Evolutionary conservation across 257 asterid species (phyloP).

Genomic region (Nicotiana sylvestris): DNA sequence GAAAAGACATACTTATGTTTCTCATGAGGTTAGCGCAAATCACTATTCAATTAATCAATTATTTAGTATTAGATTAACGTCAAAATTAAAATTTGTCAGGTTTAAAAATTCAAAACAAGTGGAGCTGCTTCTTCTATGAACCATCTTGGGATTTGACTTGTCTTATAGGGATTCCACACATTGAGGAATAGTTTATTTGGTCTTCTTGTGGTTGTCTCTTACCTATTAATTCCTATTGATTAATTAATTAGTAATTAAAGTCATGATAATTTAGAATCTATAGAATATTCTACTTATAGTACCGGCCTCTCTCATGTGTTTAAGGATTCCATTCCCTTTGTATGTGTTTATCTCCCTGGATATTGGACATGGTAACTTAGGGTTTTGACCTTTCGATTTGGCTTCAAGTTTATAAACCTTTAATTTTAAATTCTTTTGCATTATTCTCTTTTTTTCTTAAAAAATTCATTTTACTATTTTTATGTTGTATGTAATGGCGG

Average conservation of each 20-base stretch:
- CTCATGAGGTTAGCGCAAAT: conserved; percentile 21
- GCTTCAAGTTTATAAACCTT: background rate
- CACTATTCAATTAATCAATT: conserved; percentile 14
- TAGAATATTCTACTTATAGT: conserved; percentile 30
- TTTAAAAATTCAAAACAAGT: background rate
- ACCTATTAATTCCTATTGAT: background rate
- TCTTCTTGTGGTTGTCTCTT: background rate
- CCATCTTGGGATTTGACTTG: conserved; percentile 4
- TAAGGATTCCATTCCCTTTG: conserved; percentile 24
- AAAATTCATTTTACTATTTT: too few relatives aligned
- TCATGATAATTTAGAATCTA: background rate
- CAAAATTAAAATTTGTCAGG: background rate
- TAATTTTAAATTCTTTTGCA: background rate
- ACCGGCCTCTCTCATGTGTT: conserved; percentile 13
- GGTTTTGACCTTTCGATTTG: conserved; percentile 21
- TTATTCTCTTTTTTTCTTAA: background rate
- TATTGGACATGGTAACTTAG: conserved; percentile 21
- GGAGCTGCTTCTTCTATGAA: background rate
- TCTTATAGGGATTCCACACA: background rate
- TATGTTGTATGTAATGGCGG: too few relatives aligned
- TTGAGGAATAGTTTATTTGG: background rate
- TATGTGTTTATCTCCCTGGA: conserved; percentile 3
- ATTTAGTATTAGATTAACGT: background rate
- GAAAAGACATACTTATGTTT: conserved; percentile 34
- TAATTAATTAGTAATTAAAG: background rate